Conservation (phyloP, 2,329 filamentous ascomycete species). For the Pyrenochaeta sp. region DNA sequence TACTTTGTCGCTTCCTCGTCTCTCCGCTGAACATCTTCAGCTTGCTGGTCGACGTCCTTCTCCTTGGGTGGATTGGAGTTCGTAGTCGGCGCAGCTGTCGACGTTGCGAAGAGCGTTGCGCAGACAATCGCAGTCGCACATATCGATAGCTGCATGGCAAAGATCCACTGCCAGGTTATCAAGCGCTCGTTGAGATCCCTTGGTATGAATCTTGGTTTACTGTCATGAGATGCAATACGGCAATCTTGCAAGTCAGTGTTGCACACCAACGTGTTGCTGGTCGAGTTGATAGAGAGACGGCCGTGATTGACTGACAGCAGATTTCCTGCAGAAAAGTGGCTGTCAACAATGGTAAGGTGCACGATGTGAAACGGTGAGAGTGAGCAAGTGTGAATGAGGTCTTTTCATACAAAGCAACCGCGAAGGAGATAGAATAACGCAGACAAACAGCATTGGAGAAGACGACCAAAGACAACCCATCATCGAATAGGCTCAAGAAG, state of each 20-base stretch:
- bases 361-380: neutral
- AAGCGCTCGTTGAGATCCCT: neutral
- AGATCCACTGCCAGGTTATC: neutral
- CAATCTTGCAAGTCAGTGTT: neutral
- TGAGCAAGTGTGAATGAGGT: neutral
- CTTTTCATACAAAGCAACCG: neutral
- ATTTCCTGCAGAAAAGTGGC: neutral
- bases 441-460: neutral
- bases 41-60: neutral
- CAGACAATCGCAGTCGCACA: constrained; percentile 30
- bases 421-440: neutral
- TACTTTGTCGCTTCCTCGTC: constrained; percentile 38
- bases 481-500: neutral
- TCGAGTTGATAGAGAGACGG: neutral
- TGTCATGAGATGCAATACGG: neutral
- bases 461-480: neutral
- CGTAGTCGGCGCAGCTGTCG: constrained; percentile 31
- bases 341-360: neutral
- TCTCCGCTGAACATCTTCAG: constrained; percentile 2
- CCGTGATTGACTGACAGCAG: neutral
- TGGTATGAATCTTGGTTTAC: constrained; percentile 1
- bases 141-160: constrained; percentile 38
- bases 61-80: neutral
- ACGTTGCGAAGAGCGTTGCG: constrained; percentile 26
- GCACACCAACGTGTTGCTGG: neutral